These are phyloP conservation scores for Fusarium bactridioides DNA, from an alignment of 2,329 filamentous ascomycete species.

Conservation along the genomic window DNA sequence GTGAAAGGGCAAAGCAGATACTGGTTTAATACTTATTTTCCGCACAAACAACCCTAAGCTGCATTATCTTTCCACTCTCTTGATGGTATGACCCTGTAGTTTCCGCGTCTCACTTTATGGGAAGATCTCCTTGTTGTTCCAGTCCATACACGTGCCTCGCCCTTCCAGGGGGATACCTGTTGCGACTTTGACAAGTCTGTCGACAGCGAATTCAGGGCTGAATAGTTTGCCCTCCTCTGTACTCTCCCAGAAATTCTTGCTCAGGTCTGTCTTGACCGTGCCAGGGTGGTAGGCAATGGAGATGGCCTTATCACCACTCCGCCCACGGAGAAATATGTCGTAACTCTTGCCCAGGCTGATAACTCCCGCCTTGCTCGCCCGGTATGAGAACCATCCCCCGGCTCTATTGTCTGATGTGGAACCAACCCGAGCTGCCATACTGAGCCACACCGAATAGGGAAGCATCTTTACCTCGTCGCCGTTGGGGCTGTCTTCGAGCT, in stretches of 20 bases:
- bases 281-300: slow-evolving; percentile 80
- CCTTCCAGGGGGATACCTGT: slow-evolving; percentile 57
- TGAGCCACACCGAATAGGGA: slow-evolving; percentile 69
- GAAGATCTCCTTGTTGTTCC: slow-evolving; percentile 66
- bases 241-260: slow-evolving; percentile 73
- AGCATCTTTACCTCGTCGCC: slow-evolving; percentile 50
- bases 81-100: background rate
- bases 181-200: slow-evolving; percentile 69
- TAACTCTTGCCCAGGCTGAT: slow-evolving; percentile 76
- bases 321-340: slow-evolving; percentile 69
- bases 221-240: slow-evolving; percentile 71
- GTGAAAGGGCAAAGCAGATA: slow-evolving; percentile 30
- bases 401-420: slow-evolving; percentile 74
- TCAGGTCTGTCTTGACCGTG: slow-evolving; percentile 79
- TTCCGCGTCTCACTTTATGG: background rate
- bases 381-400: slow-evolving; percentile 86
- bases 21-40: slow-evolving; percentile 31
- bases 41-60: background rate
- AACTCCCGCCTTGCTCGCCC: slow-evolving; percentile 77
- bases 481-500: slow-evolving; percentile 41
- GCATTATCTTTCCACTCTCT: background rate
- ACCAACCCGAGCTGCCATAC: slow-evolving; percentile 81
- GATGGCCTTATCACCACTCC: slow-evolving; percentile 68
- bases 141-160: slow-evolving; percentile 74
- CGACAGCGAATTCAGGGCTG: slow-evolving; percentile 70